Evolutionary conservation across 768 basidiomycete species (phyloP).

Genomic region (Agaricus sinodeliciosus): DNA sequence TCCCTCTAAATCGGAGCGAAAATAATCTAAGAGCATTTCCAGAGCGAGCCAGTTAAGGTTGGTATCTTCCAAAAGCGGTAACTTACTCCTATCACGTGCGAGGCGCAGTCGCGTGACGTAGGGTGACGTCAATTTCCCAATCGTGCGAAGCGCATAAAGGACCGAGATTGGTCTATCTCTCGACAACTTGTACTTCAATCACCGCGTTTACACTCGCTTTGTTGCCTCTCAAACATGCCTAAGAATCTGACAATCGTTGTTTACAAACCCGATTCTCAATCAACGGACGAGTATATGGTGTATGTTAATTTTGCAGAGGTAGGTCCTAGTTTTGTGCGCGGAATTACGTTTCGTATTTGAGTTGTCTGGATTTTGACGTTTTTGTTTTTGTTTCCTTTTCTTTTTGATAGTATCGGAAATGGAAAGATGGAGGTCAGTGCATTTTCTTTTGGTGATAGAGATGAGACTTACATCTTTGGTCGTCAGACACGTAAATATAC

Average conservation of each 20-base stretch:
- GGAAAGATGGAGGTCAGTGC: slow-evolving; percentile 69
- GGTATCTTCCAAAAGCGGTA: too few species aligned
- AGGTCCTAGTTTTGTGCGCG: slow-evolving; percentile 18
- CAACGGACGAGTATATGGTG: slow-evolving; percentile 66
- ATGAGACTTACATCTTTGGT: slow-evolving; percentile 9
- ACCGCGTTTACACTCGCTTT: slow-evolving; percentile 3
- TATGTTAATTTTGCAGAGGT: slow-evolving; percentile 66
- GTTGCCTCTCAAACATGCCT: slow-evolving; percentile 25
- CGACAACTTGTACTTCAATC: slow-evolving; percentile 5
- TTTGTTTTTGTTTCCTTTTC: too few species aligned
- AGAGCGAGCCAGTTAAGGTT: too few species aligned
- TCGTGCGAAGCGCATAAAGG: slow-evolving; percentile 1
- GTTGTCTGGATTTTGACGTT: slow-evolving; percentile 6
- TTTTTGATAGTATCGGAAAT: slow-evolving; percentile 64
- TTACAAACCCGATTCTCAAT: slow-evolving; percentile 71
- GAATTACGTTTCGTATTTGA: too few species aligned
- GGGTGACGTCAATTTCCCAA: slow-evolving; percentile 14
- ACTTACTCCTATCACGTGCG: not conserved
- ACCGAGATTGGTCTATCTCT: slow-evolving; percentile 1
- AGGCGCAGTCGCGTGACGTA: slow-evolving; percentile 21
- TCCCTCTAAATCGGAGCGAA: not conserved
- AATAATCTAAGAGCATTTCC: too few species aligned
- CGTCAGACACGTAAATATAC: slow-evolving; percentile 58
- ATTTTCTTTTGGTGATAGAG: not conserved
- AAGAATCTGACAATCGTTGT: slow-evolving; percentile 60